These are phyloP conservation scores for Phytomonas serpens DNA, from an alignment of 208 protist species.

Conservation along the genomic window DNA sequence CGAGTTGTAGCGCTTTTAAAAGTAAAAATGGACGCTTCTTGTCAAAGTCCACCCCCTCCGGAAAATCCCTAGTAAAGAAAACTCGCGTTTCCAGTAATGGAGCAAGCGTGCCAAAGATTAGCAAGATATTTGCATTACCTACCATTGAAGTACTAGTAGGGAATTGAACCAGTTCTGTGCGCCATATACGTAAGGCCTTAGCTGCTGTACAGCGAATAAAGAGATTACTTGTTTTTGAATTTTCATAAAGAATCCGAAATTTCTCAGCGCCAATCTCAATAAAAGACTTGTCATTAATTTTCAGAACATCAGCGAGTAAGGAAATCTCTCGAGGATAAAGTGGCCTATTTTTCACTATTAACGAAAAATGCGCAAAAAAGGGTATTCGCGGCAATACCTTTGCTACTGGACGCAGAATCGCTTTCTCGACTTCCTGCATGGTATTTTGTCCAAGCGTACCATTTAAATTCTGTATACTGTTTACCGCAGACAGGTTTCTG, in stretches of 20 bases:
- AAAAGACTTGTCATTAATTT: background rate
- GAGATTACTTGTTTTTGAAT: background rate
- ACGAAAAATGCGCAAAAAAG: background rate
- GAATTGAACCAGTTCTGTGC: background rate
- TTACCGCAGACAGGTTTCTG: background rate
- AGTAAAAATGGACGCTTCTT: background rate
- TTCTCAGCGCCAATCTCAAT: background rate
- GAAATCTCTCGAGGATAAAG: background rate
- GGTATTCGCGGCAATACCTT: background rate
- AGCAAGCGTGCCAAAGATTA: background rate
- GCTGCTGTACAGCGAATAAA: background rate
- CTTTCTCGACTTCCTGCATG: background rate
- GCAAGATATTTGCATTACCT: background rate
- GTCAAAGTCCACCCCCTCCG: background rate
- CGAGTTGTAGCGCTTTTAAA: background rate
- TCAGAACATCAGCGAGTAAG: background rate
- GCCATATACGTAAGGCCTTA: background rate
- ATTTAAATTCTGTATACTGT: background rate
- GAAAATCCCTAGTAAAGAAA: background rate
- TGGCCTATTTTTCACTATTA: background rate
- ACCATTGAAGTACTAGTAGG: background rate
- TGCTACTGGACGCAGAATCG: background rate
- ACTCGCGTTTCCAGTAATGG: background rate
- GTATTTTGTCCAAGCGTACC: background rate
- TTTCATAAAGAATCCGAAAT: background rate